phyloP scores from a whole-genome alignment of 2,329 filamentous ascomycete species.

The Aspergillus floridensis region DNA sequence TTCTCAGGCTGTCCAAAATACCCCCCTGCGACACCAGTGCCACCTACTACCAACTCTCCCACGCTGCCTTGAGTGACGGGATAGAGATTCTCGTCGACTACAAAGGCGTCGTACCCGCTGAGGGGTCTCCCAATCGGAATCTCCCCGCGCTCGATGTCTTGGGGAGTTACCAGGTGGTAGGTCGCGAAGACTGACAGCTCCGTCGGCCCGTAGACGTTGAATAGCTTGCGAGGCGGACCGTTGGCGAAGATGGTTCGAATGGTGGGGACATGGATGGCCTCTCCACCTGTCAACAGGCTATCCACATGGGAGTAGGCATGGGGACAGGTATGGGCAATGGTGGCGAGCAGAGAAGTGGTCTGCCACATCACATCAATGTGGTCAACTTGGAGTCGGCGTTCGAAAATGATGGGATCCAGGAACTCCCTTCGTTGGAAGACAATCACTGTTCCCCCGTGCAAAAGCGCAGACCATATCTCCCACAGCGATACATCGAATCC shows the following conservation, averaged over 20 bases:
- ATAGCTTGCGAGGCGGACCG: conserved; percentile 7
- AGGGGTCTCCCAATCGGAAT: conserved; percentile 42
- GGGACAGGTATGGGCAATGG: conserved; percentile 5
- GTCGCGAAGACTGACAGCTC: conserved; percentile 9
- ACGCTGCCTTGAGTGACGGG: conserved; percentile 13
- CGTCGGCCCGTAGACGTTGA: conserved; percentile 14
- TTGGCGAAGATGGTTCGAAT: conserved; percentile 6
- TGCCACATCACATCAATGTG: conserved; percentile 9
- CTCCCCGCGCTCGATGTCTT: conserved; percentile 10
- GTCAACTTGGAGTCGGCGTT: background rate
- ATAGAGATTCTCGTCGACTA: conserved; percentile 13
- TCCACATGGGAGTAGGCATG: conserved; percentile 2
- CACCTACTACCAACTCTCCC: conserved; percentile 25
- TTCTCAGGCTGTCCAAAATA: conserved; percentile 61
- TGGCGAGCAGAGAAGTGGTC: conserved; percentile 8
- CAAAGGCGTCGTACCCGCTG: conserved; percentile 9
- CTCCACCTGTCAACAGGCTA: conserved; percentile 10
- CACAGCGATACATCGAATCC: conserved; percentile 11
- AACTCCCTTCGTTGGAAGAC: conserved; percentile 3
- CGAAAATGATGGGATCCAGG: conserved; percentile 2
- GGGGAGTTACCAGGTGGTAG: conserved; percentile 12
- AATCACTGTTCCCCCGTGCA: conserved; percentile 9
- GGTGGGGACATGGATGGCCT: conserved; percentile 10
- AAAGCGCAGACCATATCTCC: conserved; percentile 8
- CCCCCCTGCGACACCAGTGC: conserved; percentile 69